Evolutionary conservation across 2,329 filamentous ascomycete genomes (phyloP), one percentile per base, ranked within the genome.

Genomic region (Chalaropsis thielavioides): DNA sequence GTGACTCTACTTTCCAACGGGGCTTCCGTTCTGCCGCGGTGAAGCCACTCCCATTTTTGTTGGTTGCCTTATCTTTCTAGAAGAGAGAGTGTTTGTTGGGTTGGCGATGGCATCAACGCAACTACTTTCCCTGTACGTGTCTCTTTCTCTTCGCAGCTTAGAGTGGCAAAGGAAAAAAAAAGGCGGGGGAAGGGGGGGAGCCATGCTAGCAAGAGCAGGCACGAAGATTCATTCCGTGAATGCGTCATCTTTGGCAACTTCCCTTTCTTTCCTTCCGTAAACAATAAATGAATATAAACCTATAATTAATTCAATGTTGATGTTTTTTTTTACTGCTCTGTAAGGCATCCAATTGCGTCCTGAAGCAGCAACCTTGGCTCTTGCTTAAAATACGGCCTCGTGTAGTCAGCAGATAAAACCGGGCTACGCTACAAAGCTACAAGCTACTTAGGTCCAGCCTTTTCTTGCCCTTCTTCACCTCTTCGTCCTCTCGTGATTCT

Each of bases 291-390:
- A 38, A 38, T 38, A 6, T 10, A 38, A 35, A 3, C 3, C 3
- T 35, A 38, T 38, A 38, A 38, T 38, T 38, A 38, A 8, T 38
- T 4, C 8, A 38, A 38, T 38, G 7, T 51, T 51, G 19, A 27
- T 24, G 46, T 2, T 51, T 15, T 27, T 51, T 38, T 58, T 27
- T 38, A 51, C 27, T 51, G 10, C 46, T 2, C 19, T 51, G 24
- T 58, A 43, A 66, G 65, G 65, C 65, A 62, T 58, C 65, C 65
- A 66, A 61, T 66, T 62, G 44, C 44, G 44, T 66, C 54, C 54
- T 58, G 27, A 38, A 66, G 62, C 65, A 56, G 43, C 24, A 58
- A 58, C 43, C 43, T 46, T 46, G 54, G 27, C 17, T 35, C 24
- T 58, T 46, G 43, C 43, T 46, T 10, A 58, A 27, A 46, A 46